Conservation (phyloP, 371 early-diverging fungal genomes). For the Umbelopsis sp. region DNA sequence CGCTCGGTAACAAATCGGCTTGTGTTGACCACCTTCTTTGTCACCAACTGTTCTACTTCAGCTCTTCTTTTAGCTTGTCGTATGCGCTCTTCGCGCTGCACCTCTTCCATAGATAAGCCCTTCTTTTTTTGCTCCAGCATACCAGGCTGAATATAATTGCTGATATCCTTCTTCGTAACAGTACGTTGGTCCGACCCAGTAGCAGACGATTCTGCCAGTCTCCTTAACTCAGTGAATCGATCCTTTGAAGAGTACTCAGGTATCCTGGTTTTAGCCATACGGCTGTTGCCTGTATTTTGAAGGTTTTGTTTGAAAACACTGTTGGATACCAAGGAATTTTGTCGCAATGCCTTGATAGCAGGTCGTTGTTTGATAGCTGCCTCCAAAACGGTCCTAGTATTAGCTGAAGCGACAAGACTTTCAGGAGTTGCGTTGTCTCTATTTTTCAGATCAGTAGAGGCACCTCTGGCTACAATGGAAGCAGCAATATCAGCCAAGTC, state of each 20-base stretch:
- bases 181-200: not conserved
- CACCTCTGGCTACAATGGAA: not conserved
- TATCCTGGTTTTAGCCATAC: not conserved
- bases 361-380: not conserved
- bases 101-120: slow-evolving; percentile 5
- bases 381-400: not conserved
- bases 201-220: slow-evolving; percentile 16
- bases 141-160: not conserved
- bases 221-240: slow-evolving; percentile 12
- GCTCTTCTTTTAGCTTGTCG: not conserved
- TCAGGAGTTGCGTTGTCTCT: slow-evolving; percentile 7
- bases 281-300: not conserved
- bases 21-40: slow-evolving; percentile 12
- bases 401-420: not conserved
- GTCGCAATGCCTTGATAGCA: slow-evolving; percentile 16
- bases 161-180: not conserved
- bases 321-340: slow-evolving; percentile 19
- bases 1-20: slow-evolving; percentile 10
- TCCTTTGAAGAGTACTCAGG: slow-evolving; percentile 20
- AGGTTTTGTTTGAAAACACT: slow-evolving; percentile 17
- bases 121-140: slow-evolving; percentile 15
- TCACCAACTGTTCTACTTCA: slow-evolving; percentile 5
- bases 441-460: slow-evolving; percentile 3
- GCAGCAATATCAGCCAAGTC: not conserved
- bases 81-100: slow-evolving; percentile 9